Evolutionary conservation across 192 early-diverging fungal species (phyloP), one percentile per base, ranked within the genome.

Genomic region (Funneliformis mosseae): DNA sequence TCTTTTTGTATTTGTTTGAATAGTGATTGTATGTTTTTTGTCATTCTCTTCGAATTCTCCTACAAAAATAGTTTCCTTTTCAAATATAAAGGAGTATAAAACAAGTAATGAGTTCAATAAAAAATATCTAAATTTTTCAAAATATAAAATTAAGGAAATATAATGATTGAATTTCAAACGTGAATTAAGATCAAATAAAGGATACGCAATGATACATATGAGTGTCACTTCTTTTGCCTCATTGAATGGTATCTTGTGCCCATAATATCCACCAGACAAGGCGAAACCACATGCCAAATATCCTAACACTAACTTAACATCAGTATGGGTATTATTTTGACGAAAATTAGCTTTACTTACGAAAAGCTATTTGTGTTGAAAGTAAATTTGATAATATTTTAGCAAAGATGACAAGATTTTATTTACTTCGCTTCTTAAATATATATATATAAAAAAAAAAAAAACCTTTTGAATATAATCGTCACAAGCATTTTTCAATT

Each of bases 301-400:
- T 39, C 96, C 96, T 16, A 97, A 86, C 14, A 93, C 73, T 5
- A 97, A 91, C 81, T 94, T 94, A 74, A 90, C 88, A 82, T 97
- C 94, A 7, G 92, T 92, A 82, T 96, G 96, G 28, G 86, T 90
- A 83, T 96, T 91, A 84, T 89, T 90, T 85, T 97, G 90, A 68
- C 83, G 84, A 85, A 90, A 94, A 4, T 88, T 85, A 12, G 46
- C 70, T 43, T 89, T 83, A 11, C 80, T 85, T 41, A 81, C 80
- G 48, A 89, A 83, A 61, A 83, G 89, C 89, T 89, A 62, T 68
- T 55, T 14, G 14, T 21, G 16, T 55, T 18, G 38, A 55, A 48
- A 33, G 14, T 21, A 62, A 5, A 48, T 61, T 38, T 43, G 18
- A 14, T 50, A 63, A 9, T 5, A 73, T 33, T 41, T 39, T 14